phyloP scores from a whole-genome alignment of 352 stramenopile genomes.

The Pythium aquatile region DNA sequence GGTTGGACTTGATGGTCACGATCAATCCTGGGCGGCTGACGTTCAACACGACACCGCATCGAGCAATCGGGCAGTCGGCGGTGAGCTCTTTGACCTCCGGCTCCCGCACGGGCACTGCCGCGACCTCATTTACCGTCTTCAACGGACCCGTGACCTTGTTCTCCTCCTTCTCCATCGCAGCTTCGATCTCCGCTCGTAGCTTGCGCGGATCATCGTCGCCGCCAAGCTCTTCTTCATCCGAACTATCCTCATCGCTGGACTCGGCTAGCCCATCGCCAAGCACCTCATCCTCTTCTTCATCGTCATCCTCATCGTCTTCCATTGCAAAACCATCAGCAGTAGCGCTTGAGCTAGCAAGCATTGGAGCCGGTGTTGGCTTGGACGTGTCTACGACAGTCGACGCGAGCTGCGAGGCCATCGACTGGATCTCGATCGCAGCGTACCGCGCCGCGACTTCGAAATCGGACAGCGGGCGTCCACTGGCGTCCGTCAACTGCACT shows the following conservation, averaged over 20 bases:
- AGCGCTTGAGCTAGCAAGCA: background rate
- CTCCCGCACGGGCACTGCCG: slow-evolving; percentile 49
- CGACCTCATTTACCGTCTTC: slow-evolving; percentile 70
- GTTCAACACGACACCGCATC: slow-evolving; percentile 67
- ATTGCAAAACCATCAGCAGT: slow-evolving; percentile 1
- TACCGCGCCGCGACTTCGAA: slow-evolving; percentile 37
- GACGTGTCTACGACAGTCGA: slow-evolving; percentile 25
- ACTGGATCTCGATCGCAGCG: slow-evolving; percentile 35
- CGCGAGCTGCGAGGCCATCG: slow-evolving; percentile 29
- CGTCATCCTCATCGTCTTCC: slow-evolving; percentile 16
- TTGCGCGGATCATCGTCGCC: slow-evolving; percentile 33
- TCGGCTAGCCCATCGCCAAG: background rate
- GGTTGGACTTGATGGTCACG: slow-evolving; percentile 76
- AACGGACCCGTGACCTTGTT: slow-evolving; percentile 44
- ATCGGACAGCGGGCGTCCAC: slow-evolving; percentile 26
- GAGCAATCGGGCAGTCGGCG: slow-evolving; percentile 61
- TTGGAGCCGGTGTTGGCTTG: slow-evolving; percentile 14
- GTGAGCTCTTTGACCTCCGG: slow-evolving; percentile 66
- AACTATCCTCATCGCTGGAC: slow-evolving; percentile 24
- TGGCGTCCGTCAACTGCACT: slow-evolving; percentile 12
- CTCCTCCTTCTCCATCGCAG: slow-evolving; percentile 71
- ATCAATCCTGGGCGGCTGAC: slow-evolving; percentile 60
- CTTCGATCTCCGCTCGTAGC: slow-evolving; percentile 73
- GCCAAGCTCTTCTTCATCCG: slow-evolving; percentile 28
- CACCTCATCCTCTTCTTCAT: slow-evolving; percentile 19